These are phyloP conservation scores for Botrytis pseudocinerea DNA, from an alignment of 2,329 filamentous ascomycete species.

Conservation along the genomic window DNA sequence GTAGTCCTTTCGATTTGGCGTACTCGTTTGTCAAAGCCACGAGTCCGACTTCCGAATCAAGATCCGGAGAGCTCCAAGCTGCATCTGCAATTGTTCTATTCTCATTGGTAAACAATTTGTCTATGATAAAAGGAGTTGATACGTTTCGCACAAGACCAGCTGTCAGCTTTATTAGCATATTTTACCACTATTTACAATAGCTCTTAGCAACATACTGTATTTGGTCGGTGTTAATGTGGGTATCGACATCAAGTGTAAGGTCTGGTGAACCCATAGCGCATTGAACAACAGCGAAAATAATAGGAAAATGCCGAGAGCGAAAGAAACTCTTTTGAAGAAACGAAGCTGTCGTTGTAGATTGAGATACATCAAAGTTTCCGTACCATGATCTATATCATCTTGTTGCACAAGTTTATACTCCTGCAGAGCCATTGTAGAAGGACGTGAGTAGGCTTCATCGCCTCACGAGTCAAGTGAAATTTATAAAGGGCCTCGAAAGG, in stretches of 20 bases:
- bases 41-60: conserved; percentile 8
- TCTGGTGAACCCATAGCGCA: background rate
- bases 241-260: background rate
- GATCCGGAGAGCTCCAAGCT: conserved; percentile 10
- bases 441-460: background rate
- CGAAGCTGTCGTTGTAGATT: background rate
- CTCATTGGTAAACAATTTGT: conserved; percentile 10
- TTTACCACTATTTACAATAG: background rate
- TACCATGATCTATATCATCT: background rate
- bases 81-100: background rate
- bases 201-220: background rate
- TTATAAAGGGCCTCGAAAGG: background rate
- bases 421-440: background rate
- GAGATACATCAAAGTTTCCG: background rate
- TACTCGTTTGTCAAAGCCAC: conserved; percentile 15
- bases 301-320: background rate
- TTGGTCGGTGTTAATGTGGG: background rate
- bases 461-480: background rate
- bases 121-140: conserved; percentile 5
- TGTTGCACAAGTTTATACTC: background rate
- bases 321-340: background rate
- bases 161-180: background rate
- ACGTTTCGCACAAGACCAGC: conserved; percentile 12
- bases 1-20: background rate
- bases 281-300: background rate